Evolutionary conservation across 1,139 yeast genomes (phyloP).

Genomic region (Pneumocystis sp.): DNA sequence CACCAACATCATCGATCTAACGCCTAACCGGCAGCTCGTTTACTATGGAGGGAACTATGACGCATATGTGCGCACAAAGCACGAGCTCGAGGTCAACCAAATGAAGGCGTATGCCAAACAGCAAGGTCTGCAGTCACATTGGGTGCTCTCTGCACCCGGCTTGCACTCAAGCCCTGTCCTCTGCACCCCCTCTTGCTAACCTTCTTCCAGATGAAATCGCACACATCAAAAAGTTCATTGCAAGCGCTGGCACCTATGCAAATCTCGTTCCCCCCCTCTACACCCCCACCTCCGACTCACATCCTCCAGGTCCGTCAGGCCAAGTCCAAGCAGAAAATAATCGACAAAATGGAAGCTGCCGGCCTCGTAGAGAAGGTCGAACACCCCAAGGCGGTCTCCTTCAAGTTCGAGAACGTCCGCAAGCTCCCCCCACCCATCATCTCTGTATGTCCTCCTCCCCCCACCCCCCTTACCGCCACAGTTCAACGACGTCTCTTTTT

Average conservation of each 20-base stretch:
- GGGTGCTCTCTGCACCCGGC: too few relatives aligned
- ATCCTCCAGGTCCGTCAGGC: slow-evolving; percentile 59
- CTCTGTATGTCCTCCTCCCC: slow-evolving; percentile 28
- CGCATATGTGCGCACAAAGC: slow-evolving; percentile 84
- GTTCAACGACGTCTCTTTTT: slow-evolving; percentile 36
- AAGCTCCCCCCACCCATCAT: slow-evolving; percentile 97
- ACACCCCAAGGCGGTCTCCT: slow-evolving; percentile 82
- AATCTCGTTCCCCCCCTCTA: slow-evolving; percentile 46
- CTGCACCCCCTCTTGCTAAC: too few relatives aligned
- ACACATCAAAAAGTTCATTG: slow-evolving; percentile 96
- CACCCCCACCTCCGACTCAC: too few relatives aligned
- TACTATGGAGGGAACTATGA: slow-evolving; percentile 98
- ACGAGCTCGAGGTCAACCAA: slow-evolving; percentile 90
- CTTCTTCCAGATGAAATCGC: slow-evolving; percentile 60
- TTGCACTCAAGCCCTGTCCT: too few relatives aligned
- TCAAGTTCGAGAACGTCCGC: slow-evolving; percentile 89
- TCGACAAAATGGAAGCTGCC: slow-evolving; percentile 99
- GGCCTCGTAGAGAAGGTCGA: slow-evolving; percentile 90
- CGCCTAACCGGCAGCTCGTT: slow-evolving; percentile 48
- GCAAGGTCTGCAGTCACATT: slow-evolving; percentile 5
- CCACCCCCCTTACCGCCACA: not conserved
- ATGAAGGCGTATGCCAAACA: slow-evolving; percentile 78
- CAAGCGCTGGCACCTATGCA: slow-evolving; percentile 99
- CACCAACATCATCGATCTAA: slow-evolving; percentile 95
- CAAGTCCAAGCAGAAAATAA: slow-evolving; percentile 95